Base-by-base conservation (phyloP, 2,329 filamentous ascomycete species). In the Aspergillus novofumigatus region DNA sequence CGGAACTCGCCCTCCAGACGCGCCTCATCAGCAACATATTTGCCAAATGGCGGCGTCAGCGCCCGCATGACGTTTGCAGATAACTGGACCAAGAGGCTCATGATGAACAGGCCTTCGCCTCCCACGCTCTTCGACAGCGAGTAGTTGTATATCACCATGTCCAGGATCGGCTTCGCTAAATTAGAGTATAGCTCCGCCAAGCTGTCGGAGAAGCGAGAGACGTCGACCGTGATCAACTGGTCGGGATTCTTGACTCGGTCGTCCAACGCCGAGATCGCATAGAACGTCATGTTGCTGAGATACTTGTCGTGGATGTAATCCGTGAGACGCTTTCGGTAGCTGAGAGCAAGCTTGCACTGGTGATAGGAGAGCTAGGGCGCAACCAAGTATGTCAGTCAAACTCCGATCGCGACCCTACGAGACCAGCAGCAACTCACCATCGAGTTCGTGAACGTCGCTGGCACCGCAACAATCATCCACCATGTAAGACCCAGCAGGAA, bases 221-320 rank as follows among this genome's bases (percentile, higher is more conserved):
- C 91, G 72, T 99, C 94, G 28, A 97, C 93, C 0, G 93, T 94
- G 66, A 99, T 96, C 47, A 99, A 83, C 76, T 99, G 94, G 71
- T 99, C 94, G 3, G 94, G 91, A 70, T 99, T 99, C 80, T 97
- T 96, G 82, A 99, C 96, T 70, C 94, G 86, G 72, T 99, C 94
- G 68, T 99, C 94, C 38, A 99, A 82, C 0, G 94, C 92, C 1
- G 92, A 95, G 53, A 99, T 89, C 3, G 92, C 92, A 73, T 99
- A 99, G 73, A 97, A 99, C 0, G 93, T 97, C 84, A 99, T 89
- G 59, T 96, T 90, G n/a, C 90, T 92, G 14, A 99, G 83, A 73
- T 99, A 99, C 72, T 92, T 91, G 72, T 95, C 90, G 77, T 99
- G 94, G 52, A 99, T 94, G 72, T 92, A 82, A 69, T 94, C 89